A percentile compares a stretch with the other conserved stretches of the same genome.
Evolutionary conservation across 106 monocot species (phyloP).

Genomic region (Xerophyta viscosa): DNA sequence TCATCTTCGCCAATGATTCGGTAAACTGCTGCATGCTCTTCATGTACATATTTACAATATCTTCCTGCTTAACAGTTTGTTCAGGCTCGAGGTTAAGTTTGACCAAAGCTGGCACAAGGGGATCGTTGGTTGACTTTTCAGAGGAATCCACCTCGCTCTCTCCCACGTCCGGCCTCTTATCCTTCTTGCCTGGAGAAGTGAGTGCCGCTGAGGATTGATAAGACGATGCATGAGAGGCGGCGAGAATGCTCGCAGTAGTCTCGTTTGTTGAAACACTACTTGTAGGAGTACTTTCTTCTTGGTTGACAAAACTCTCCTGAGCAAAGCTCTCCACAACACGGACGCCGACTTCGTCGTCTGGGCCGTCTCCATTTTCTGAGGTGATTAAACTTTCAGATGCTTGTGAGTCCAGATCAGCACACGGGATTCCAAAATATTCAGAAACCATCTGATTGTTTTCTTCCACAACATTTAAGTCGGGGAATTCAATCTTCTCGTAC

Average conservation of each 20-base stretch:
- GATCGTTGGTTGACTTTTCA: background rate
- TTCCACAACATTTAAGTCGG: conserved; percentile 51
- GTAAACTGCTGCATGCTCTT: conserved; percentile 94
- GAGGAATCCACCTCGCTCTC: conserved; percentile 40
- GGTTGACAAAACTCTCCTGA: background rate
- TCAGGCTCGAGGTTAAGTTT: conserved; percentile 40
- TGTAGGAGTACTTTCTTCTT: conserved; percentile 16
- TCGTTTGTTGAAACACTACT: conserved; percentile 29
- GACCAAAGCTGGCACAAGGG: conserved; percentile 28
- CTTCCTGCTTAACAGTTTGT: conserved; percentile 57
- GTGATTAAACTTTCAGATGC: conserved; percentile 18
- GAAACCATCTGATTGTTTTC: conserved; percentile 70
- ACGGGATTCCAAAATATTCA: conserved; percentile 45
- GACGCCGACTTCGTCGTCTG: conserved; percentile 40
- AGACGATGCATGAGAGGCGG: conserved; percentile 16
- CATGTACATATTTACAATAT: conserved; percentile 86
- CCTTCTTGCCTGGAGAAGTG: conserved; percentile 15
- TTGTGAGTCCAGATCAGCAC: conserved; percentile 29
- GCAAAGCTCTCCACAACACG: conserved; percentile 40
- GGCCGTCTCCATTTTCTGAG: conserved; percentile 11
- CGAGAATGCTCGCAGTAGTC: conserved; percentile 5
- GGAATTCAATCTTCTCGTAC: conserved; percentile 58
- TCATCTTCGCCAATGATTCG: conserved; percentile 84
- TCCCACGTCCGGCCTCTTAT: conserved; percentile 20
- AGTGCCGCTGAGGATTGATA: conserved; percentile 13